Base-by-base conservation (phyloP, 306 rosid genomes). In the Begonia masoniana region DNA sequence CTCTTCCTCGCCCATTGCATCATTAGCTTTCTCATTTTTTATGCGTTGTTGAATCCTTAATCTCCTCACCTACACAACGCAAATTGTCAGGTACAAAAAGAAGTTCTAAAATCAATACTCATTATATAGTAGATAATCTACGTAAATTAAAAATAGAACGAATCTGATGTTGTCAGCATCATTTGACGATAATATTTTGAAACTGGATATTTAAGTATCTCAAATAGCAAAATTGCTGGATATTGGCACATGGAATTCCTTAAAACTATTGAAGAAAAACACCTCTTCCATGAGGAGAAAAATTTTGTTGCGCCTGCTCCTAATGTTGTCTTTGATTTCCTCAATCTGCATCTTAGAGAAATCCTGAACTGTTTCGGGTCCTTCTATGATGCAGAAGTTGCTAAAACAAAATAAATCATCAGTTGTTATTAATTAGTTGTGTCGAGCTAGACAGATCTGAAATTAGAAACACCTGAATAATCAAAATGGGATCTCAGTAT, bases 231-330 rank as follows among this genome's bases (percentile, higher is more conserved):
- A 45, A 45, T 45, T 45, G 14, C 49, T 45, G 14, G 15, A 45
- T 45, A n/a, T 45, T 45, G 49, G 49, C 0, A 46, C 23, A 35
- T 15, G 14, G 19, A 15, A 57, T 6, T 41, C 10, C 16, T 35
- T 49, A 65, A 62, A 36, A 31, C 54, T 47, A 17, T 10, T 31
- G 12, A 11, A 15, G 41, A 63, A 68, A 10, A 50, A 43, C 24
- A 83, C 97, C 97, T 89, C 97, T 65, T 89, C 97, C 97, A 89
- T 89, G 13, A 89, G 94, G 59, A 85, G 91, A 67, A 89, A 89
- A 50, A 89, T 85, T 61, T 85, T 89, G 47, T 78, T 82, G 65
- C 97, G 82, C 72, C 97, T 60, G 45, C 97, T 89, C 71, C 73
- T 76, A 17, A 89, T 85, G 59, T 82, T 89, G 57, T 85, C 94